Percentiles rank a stretch among this genome's conserved stretches.
Evolutionary conservation across 805 yeast genomes (phyloP).

Genomic region (Teunomyces funiuensis): DNA sequence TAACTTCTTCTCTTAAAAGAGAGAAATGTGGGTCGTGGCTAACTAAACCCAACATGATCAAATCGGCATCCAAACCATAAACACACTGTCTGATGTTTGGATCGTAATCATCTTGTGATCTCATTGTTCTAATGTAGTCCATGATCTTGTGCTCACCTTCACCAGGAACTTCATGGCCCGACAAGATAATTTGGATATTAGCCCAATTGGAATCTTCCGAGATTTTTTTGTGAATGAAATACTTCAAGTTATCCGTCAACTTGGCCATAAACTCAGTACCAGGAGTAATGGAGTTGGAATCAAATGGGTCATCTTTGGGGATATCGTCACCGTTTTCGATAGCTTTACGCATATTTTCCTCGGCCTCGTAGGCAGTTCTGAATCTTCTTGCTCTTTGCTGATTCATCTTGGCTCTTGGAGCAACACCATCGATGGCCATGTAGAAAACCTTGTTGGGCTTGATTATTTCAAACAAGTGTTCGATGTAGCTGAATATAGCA

Average conservation of each 20-base stretch:
- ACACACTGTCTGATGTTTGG: constrained; percentile 89
- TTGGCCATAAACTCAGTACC: constrained; percentile 97
- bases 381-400: constrained; percentile 96
- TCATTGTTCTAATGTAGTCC: constrained; percentile 81
- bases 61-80: constrained; percentile 94
- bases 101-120: constrained; percentile 70
- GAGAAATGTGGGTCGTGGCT: constrained; percentile 97
- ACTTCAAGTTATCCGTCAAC: constrained; percentile 75
- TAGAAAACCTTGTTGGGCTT: constrained; percentile 83
- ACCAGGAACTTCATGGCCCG: constrained; percentile 97
- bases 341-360: constrained; percentile 72
- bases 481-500: constrained; percentile 91
- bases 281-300: constrained; percentile 91
- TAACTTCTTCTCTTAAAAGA: constrained; percentile 90
- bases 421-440: constrained; percentile 99
- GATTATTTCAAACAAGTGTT: constrained; percentile 84
- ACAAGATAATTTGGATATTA: constrained; percentile 67
- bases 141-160: constrained; percentile 98
- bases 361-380: constrained; percentile 91
- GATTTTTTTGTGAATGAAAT: constrained; percentile 84
- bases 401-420: constrained; percentile 98
- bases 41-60: constrained; percentile 88
- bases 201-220: constrained; percentile 88
- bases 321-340: constrained; percentile 67
- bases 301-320: constrained; percentile 85